A percentile compares a stretch with the other conserved stretches of the same genome.
These are phyloP conservation scores for Marasmius fiardii DNA, from an alignment of 1,284 basidiomycete genomes.

Conservation along the genomic window DNA sequence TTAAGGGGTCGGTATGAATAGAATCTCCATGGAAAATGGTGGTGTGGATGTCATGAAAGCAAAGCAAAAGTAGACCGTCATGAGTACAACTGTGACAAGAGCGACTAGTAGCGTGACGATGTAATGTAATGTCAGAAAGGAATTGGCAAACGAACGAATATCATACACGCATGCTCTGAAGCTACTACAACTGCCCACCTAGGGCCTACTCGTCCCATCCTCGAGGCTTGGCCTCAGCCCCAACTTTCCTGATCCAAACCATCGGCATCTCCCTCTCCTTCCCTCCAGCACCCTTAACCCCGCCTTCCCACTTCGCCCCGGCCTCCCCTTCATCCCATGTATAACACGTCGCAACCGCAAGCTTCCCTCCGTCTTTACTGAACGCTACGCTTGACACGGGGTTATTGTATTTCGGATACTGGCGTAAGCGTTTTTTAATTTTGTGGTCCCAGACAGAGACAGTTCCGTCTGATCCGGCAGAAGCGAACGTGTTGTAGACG, in stretches of 20 bases:
- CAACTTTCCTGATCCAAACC: constrained; percentile 44
- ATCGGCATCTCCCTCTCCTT: constrained; percentile 33
- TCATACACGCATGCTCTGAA: no score
- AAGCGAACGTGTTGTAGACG: constrained; percentile 91
- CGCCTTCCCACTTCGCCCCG: constrained; percentile 39
- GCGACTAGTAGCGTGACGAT: no score
- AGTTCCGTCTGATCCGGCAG: constrained; percentile 88
- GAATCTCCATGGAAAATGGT: no score
- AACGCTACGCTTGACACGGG: constrained; percentile 78
- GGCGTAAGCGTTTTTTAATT: constrained; percentile 92
- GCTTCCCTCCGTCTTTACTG: constrained; percentile 76
- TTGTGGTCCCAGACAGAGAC: constrained; percentile 97
- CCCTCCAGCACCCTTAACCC: constrained; percentile 1
- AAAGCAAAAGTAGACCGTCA: no score
- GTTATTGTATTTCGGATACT: constrained; percentile 78
- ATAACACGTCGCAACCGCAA: constrained; percentile 83
- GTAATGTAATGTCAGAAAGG: no score
- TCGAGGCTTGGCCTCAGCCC: constrained; percentile 56
- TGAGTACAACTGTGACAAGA: no score
- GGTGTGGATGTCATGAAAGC: no score
- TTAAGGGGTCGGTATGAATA: no score
- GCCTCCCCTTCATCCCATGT: constrained; percentile 85
- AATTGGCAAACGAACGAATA: no score
- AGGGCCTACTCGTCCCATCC: constrained; percentile 28
- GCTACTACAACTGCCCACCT: no score